Evolutionary conservation across 1,139 yeast genomes (phyloP).

Genomic region (Saccharomyces hybrid): DNA sequence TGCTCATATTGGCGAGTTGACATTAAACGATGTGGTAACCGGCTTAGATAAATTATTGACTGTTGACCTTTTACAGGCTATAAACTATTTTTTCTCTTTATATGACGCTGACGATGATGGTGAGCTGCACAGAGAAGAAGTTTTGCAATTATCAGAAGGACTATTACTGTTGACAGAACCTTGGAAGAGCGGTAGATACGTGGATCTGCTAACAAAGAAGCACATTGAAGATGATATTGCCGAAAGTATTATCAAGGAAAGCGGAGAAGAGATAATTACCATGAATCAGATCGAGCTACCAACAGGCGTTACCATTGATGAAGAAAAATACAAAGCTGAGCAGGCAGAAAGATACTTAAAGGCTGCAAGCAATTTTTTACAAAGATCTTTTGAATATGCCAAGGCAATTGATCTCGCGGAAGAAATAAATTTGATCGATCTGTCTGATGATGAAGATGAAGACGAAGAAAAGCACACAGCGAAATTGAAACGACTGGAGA

Average conservation of each 20-base stretch:
- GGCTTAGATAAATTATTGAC: constrained; percentile 70
- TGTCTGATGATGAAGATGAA: constrained; percentile 17
- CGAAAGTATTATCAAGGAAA: constrained; percentile 42
- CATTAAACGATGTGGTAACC: constrained; percentile 59
- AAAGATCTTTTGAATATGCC: constrained; percentile 86
- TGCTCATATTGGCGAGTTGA: constrained; percentile 46
- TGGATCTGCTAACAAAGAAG: constrained; percentile 53
- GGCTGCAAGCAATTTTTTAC: constrained; percentile 81
- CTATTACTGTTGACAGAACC: constrained; percentile 75
- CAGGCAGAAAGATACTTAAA: constrained; percentile 77
- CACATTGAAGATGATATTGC: constrained; percentile 61
- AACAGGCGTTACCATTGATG: constrained; percentile 52
- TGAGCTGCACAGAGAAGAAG: constrained; percentile 67
- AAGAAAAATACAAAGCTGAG: constrained; percentile 54
- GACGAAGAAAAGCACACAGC: constrained; percentile 20
- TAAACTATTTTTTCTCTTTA: constrained; percentile 70
- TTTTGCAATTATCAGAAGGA: constrained; percentile 81
- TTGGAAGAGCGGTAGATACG: constrained; percentile 60
- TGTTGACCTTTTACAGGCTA: constrained; percentile 67
- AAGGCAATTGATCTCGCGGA: constrained; percentile 53
- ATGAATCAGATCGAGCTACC: constrained; percentile 44
- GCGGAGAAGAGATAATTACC: constrained; percentile 26
- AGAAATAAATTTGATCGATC: constrained; percentile 36
- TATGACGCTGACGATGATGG: constrained; percentile 61
- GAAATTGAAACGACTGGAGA: constrained; percentile 35